Evolutionary conservation across 345 rosid genomes (phyloP).

Genomic region (Jatropha curcas): DNA sequence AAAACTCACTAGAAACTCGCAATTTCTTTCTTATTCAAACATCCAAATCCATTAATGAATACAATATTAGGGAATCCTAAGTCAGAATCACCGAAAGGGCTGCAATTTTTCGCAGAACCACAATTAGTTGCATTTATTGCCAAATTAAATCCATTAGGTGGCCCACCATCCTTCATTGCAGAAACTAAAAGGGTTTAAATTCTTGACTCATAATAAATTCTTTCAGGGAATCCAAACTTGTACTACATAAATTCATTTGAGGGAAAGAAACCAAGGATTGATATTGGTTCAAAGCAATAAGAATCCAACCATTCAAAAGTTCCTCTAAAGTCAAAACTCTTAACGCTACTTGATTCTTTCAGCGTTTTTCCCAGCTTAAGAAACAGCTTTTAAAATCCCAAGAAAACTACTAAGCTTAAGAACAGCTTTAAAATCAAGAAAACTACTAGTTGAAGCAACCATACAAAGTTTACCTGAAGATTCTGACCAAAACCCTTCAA

Average conservation of each 20-base stretch:
- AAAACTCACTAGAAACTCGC: slow-evolving; percentile 1
- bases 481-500: slow-evolving; percentile 13
- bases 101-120: neutral
- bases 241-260: slow-evolving; percentile 7
- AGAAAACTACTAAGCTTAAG: too few relatives aligned
- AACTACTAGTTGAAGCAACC: neutral
- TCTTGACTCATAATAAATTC: neutral
- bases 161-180: slow-evolving; percentile 17
- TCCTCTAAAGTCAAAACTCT: slow-evolving; percentile 7
- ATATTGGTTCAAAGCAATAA: slow-evolving; percentile 6
- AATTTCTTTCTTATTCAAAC: neutral
- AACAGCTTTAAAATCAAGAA: neutral
- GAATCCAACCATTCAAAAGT: slow-evolving; percentile 4
- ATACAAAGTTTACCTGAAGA: slow-evolving; percentile 12
- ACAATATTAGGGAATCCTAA: neutral
- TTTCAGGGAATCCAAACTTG: slow-evolving; percentile 5
- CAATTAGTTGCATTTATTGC: neutral
- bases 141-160: slow-evolving; percentile 7
- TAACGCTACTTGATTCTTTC: neutral
- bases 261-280: slow-evolving; percentile 13
- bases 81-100: neutral
- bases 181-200: neutral
- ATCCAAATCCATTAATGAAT: slow-evolving; percentile 5
- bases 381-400: too few relatives aligned
- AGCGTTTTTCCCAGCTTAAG: too few relatives aligned